Evolutionary conservation across 495 filamentous ascomycete genomes (phyloP), one percentile per base, ranked within the genome.

Genomic region (Hypomontagnella monticulosa): DNA sequence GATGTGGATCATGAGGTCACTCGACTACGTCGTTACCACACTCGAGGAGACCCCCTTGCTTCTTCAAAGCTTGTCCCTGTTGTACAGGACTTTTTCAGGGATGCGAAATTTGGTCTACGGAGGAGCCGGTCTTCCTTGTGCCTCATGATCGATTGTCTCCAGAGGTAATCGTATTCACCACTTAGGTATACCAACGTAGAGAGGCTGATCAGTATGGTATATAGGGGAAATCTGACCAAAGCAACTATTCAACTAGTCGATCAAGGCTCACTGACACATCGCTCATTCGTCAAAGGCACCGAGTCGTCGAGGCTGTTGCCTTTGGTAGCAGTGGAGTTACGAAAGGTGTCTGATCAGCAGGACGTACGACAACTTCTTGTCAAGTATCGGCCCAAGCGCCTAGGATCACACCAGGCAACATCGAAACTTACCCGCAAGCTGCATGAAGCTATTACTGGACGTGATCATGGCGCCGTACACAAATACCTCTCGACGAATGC

Each of bases 71-170:
- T 43, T 4, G 54, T 63, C 5, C 65, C 58, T 5, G 65, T 43
- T 30, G 34, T 63, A 14, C 65, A 63, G 20, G 65, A 68, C 54
- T 58, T 68, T 30, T 63, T 68, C 27, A 55, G 62, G 54, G 54
- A 68, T 33, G 58, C 54, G 14, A 58, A 42, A 14, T 58, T 54
- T 30, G 47, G 41, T 37, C 30, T 68, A 19, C 53, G 58, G n/a
- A 62, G 54, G 34, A 68, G 61, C 19, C 47, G 65, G 7, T 68
- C 65, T 6, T 62, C 65, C 1, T 11, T 68, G 16, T 68, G 53
- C 23, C 58, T 68, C 27, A 58, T 63, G 16, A 47, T 68, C 14
- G 65, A 68, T 46, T 68, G 65, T 50, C 59, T 68, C 32, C 53
- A 68, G 42, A 63, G 58, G 58, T 68, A 62, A 47, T 47, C 4